Evolutionary conservation across 2,329 filamentous ascomycete species (phyloP), one percentile per base, ranked within the genome.

Genomic region (Alternaria sp.): DNA sequence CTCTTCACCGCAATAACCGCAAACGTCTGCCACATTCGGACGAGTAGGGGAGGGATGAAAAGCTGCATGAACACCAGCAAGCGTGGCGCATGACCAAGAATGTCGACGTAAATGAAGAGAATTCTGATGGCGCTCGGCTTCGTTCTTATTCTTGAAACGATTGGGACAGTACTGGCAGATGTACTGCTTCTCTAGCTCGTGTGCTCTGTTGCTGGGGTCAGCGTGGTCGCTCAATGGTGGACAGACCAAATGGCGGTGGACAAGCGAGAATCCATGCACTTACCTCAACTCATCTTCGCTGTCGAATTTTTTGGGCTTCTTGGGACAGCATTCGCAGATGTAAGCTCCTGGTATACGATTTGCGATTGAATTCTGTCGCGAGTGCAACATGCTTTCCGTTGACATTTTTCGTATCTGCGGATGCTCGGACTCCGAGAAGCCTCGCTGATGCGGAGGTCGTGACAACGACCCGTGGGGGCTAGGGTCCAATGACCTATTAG

Each of bases 71-170:
- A 88, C 85, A 11, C 87, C 87, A 22, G 83, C 78, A 26, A 99
- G 87, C 1, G 94, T 92, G 32, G 93, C 94, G 78, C 95, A 99
- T 11, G 94, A 97, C 95, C 95, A 99, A 49, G 94, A 97, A 80
- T 98, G 93, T 24, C 91, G 89, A 34, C 94, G 89, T 8, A 98
- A 86, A 78, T 98, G 94, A 11, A 98, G 87, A 14, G 94, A 97
- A 74, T 97, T 98, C 74, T 97, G 94, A 76, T 98, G 94, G 32
- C 95, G 88, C 79, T 98, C 94, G 3, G 94, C 94, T 81, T 98
- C 95, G 72, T 98, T 98, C 81, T 98, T 98, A 82, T 98, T 98
- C 81, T 98, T 98, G 84, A 98, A 98, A 11, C 94, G 89, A 76
- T 97, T 97, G 42, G 91, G 91, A 78, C 94, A 98, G 77, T 92